Percentiles rank a stretch among this genome's conserved stretches.
Evolutionary conservation across 164 flowering plant genomes (phyloP).

Genomic region (Akebia trifoliata): DNA sequence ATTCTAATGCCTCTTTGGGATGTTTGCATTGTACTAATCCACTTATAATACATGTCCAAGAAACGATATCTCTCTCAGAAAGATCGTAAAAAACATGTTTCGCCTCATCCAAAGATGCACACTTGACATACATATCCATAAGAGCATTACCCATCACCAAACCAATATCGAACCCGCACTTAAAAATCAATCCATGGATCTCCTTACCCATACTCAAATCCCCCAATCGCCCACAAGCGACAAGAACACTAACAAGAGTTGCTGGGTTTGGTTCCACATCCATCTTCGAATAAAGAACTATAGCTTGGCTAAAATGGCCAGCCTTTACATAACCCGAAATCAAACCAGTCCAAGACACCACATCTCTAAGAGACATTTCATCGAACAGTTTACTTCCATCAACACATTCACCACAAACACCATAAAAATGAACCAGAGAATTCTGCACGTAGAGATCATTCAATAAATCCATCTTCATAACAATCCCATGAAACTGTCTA

Average conservation of each 20-base stretch:
- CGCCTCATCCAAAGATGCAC: constrained; percentile 33
- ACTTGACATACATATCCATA: constrained; percentile 51
- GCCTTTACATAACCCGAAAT: constrained; percentile 41
- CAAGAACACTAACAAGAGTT: constrained; percentile 36
- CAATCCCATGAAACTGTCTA: constrained; percentile 38
- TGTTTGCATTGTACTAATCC: constrained; percentile 39
- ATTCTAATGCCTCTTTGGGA: constrained; percentile 34
- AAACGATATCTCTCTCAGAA: constrained; percentile 35
- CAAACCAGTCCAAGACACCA: constrained; percentile 51
- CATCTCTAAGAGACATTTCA: constrained; percentile 50
- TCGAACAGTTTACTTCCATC: constrained; percentile 40
- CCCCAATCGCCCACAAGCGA: constrained; percentile 37
- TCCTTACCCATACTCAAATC: constrained; percentile 32
- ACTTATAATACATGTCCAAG: constrained; percentile 51
- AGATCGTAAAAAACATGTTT: constrained; percentile 35
- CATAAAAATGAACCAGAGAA: constrained; percentile 37
- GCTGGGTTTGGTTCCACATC: constrained; percentile 44
- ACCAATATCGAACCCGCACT: constrained; percentile 13
- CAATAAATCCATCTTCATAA: constrained; percentile 32
- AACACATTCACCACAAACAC: constrained; percentile 34
- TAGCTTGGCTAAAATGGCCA: constrained; percentile 33
- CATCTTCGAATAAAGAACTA: constrained; percentile 33
- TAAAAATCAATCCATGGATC: constrained; percentile 37
- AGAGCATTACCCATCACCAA: constrained; percentile 39
- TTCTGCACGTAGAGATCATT: constrained; percentile 40